A percentile compares a stretch with the other conserved stretches of the same genome.
Conservation (phyloP, 2,329 filamentous ascomycete species). For the Trichophyton benhamiae region DNA sequence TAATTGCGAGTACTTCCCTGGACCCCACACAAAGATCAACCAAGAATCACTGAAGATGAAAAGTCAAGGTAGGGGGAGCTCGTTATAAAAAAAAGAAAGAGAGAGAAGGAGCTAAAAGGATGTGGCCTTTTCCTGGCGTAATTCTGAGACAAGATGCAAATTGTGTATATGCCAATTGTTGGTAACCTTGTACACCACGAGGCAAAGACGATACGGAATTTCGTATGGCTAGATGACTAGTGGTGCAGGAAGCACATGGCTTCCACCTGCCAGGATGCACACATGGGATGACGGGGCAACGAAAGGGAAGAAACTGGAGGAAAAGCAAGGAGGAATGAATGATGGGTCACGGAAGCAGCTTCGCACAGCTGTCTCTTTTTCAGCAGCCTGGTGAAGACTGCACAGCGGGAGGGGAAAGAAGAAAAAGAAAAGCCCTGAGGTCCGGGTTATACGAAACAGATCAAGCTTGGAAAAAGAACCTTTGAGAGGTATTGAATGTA, state of each 20-base stretch:
- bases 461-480: neutral
- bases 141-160: neutral
- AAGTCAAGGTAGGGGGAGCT: neutral
- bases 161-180: neutral
- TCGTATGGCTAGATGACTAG: neutral
- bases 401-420: neutral
- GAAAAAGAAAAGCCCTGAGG: neutral
- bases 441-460: neutral
- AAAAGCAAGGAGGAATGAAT: neutral
- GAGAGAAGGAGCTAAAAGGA: neutral
- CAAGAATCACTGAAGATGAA: neutral
- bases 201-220: neutral
- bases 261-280: neutral
- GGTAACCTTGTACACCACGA: neutral
- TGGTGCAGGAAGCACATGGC: conserved; percentile 1
- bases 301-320: neutral
- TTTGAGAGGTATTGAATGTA: neutral
- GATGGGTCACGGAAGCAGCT: neutral
- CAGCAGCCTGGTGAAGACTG: neutral
- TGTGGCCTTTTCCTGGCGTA: neutral
- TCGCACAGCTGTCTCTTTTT: neutral
- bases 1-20: neutral
- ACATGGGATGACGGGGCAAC: neutral
- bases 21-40: conserved; percentile 2
- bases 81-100: neutral